Evolutionary conservation across 2,329 filamentous ascomycete species (phyloP).

Genomic region (Thielaviopsis musarum): DNA sequence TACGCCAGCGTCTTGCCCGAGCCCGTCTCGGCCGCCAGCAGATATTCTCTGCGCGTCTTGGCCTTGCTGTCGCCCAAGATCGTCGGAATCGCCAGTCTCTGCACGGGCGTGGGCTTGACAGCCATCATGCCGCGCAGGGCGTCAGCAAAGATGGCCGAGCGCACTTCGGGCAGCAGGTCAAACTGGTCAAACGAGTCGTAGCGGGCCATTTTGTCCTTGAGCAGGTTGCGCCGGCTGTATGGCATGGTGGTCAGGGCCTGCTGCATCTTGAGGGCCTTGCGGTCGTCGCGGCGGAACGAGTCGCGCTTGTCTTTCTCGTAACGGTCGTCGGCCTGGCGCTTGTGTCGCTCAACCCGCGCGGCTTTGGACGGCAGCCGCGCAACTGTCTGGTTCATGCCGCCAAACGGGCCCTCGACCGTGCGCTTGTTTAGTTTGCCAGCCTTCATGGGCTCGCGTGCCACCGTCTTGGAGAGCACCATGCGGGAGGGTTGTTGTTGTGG

Average conservation of each 20-base stretch:
- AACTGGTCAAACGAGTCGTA: conserved; percentile 72
- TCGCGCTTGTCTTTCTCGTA: conserved; percentile 18
- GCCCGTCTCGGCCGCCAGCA: conserved; percentile 88
- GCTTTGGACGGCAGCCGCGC: conserved; percentile 21
- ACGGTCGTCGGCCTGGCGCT: conserved; percentile 2
- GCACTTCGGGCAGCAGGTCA: conserved; percentile 52
- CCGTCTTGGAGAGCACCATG: conserved; percentile 40
- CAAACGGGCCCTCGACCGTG: conserved; percentile 31
- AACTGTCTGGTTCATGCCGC: conserved; percentile 37
- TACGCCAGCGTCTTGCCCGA: conserved; percentile 96
- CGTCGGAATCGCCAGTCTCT: conserved; percentile 73
- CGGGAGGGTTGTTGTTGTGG: conserved; percentile 26
- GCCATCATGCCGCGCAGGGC: conserved; percentile 59
- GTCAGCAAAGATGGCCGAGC: conserved; percentile 54
- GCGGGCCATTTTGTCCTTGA: conserved; percentile 41
- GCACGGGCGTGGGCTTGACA: conserved; percentile 71
- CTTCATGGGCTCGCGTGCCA: conserved; percentile 25
- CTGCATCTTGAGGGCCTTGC: conserved; percentile 89
- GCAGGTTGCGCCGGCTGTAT: conserved; percentile 45
- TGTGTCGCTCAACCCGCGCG: background rate
- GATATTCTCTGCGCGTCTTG: conserved; percentile 35
- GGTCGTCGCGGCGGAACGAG: conserved; percentile 23
- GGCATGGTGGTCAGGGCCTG: conserved; percentile 57
- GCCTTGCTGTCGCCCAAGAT: conserved; percentile 41
- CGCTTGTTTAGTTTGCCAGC: conserved; percentile 23